These are phyloP conservation scores for Hippophae rhamnoides DNA, from an alignment of 306 rosid species.

Conservation along the genomic window DNA sequence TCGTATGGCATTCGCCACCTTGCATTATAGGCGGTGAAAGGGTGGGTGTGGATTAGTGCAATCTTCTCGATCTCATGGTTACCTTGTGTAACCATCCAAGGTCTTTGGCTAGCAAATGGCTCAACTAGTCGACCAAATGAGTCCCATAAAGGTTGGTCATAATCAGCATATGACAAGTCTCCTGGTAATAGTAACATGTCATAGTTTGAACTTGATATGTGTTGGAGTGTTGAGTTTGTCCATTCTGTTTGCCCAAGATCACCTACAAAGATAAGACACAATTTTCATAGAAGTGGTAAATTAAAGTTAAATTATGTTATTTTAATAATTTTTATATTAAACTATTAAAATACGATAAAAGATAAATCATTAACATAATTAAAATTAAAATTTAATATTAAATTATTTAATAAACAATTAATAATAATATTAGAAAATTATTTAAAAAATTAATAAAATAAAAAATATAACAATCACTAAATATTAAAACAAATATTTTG, in stretches of 20 bases:
- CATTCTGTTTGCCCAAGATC: conserved; percentile 91
- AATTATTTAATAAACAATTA: too few species aligned
- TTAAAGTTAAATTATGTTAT: too few species aligned
- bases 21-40: conserved; percentile 74
- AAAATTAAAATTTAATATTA: too few species aligned
- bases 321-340: too few species aligned
- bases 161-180: conserved; percentile 66
- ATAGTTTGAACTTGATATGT: conserved; percentile 38
- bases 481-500: too few species aligned
- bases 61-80: conserved; percentile 70
- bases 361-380: too few species aligned
- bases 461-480: too few species aligned
- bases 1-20: conserved; percentile 79
- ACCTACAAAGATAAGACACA: conserved; percentile 22
- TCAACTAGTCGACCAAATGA: conserved; percentile 63
- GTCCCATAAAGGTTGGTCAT: conserved; percentile 43
- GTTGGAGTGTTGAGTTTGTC: conserved; percentile 54
- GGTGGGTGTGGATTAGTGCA: conserved; percentile 12
- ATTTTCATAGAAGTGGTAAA: too few species aligned
- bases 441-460: too few species aligned
- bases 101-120: conserved; percentile 69
- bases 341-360: too few species aligned
- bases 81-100: conserved; percentile 94
- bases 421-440: too few species aligned
- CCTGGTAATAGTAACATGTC: conserved; percentile 79